Evolutionary conservation across 2,329 filamentous ascomycete species (phyloP).

Genomic region (Zymoseptoria brevis): DNA sequence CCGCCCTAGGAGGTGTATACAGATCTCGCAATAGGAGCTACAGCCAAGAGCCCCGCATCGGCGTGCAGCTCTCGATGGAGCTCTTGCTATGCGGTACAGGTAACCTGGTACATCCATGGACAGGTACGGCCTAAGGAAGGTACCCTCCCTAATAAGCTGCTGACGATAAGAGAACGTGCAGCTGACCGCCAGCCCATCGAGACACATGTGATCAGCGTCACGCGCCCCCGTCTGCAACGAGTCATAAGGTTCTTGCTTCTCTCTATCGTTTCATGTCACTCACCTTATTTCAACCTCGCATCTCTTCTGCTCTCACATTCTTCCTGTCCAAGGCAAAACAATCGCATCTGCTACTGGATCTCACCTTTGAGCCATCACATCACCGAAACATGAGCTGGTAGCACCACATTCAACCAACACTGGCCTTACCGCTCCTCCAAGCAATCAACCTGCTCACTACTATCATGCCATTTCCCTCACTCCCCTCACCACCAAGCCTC

Average conservation of each 20-base stretch:
- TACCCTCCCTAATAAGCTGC: background rate
- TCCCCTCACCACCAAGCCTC: conserved; percentile 30
- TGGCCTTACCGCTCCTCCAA: background rate
- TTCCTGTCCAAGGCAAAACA: background rate
- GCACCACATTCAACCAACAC: background rate
- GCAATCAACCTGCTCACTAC: background rate
- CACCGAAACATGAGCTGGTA: conserved; percentile 6
- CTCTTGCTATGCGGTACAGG: background rate
- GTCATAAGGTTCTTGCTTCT: background rate
- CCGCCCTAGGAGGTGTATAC: no score
- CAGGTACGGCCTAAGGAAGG: background rate
- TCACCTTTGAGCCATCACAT: background rate
- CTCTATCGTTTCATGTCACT: background rate
- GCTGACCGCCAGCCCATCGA: background rate
- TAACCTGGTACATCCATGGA: background rate
- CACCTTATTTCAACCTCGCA: background rate
- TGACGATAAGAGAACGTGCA: background rate
- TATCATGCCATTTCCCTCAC: conserved; percentile 21
- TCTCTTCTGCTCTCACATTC: background rate
- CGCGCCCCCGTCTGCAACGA: background rate
- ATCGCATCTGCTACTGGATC: background rate
- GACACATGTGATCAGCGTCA: background rate
- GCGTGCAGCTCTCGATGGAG: background rate
- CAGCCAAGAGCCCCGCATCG: background rate
- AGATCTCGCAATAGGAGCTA: background rate